A percentile compares a stretch with the other conserved stretches of the same genome.
These are phyloP conservation scores for Chytridiales sp. DNA, from an alignment of 371 early-diverging fungal species.

Conservation along the genomic window DNA sequence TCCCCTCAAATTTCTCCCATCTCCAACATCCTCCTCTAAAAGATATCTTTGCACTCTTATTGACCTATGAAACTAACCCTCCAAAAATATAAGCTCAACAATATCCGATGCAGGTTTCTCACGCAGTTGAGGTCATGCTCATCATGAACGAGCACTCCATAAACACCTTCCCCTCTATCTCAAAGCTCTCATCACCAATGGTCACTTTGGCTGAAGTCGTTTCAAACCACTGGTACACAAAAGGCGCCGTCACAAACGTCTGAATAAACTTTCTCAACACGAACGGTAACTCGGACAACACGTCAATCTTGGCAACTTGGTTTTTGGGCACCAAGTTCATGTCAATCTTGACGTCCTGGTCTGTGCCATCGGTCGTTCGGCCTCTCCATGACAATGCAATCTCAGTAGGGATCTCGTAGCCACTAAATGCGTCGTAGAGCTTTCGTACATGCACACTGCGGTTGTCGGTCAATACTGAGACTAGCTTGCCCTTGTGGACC, in stretches of 20 bases:
- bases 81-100: no score
- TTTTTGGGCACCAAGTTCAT: slow-evolving; percentile 62
- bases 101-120: no score
- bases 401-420: slow-evolving; percentile 75
- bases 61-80: no score
- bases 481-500: slow-evolving; percentile 62
- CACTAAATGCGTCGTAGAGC: slow-evolving; percentile 50
- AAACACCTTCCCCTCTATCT: slow-evolving; percentile 27
- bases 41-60: no score
- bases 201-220: slow-evolving; percentile 54
- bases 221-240: slow-evolving; percentile 74
- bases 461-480: slow-evolving; percentile 76
- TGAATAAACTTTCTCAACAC: slow-evolving; percentile 85
- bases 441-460: slow-evolving; percentile 52
- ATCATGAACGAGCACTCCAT: slow-evolving; percentile 16
- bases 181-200: slow-evolving; percentile 64
- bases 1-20: no score
- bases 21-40: no score
- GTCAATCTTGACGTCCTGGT: slow-evolving; percentile 49
- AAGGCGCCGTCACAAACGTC: slow-evolving; percentile 89
- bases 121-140: no score
- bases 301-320: slow-evolving; percentile 73
- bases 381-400: slow-evolving; percentile 56
- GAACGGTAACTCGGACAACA: slow-evolving; percentile 85
- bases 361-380: slow-evolving; percentile 63